Conservation (phyloP, 495 filamentous ascomycete species). For the Neurospora tetrasperma region DNA sequence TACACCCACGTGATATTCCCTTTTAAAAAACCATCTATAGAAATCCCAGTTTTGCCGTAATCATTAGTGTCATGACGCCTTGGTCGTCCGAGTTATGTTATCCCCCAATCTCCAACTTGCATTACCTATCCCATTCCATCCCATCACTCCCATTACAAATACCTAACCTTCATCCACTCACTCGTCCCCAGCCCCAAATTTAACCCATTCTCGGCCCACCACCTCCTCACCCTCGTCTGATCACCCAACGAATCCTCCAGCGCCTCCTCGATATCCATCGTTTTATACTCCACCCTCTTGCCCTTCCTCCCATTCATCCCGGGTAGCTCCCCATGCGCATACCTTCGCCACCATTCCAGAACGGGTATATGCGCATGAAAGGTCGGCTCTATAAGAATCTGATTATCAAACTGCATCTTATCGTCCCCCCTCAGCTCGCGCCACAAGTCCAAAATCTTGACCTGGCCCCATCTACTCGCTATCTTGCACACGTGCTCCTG, state of each 20-base stretch:
- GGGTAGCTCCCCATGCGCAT: constrained; percentile 46
- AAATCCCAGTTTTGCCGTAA: not conserved
- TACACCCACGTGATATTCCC: not conserved
- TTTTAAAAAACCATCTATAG: not conserved
- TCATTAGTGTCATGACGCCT: not conserved
- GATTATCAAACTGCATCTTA: constrained; percentile 80
- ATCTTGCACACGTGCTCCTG: constrained; percentile 71
- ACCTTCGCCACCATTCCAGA: constrained; percentile 83
- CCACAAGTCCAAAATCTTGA: constrained; percentile 76
- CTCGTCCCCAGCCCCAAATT: constrained; percentile 78
- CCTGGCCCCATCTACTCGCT: constrained; percentile 77
- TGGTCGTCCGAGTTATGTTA: not conserved
- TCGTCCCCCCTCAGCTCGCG: constrained; percentile 60
- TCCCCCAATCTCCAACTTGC: not conserved
- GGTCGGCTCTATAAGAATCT: constrained; percentile 80
- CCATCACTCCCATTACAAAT: constrained; percentile 19
- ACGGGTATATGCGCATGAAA: constrained; percentile 77
- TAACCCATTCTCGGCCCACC: constrained; percentile 87
- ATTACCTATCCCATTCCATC: not conserved
- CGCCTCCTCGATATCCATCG: constrained; percentile 90
- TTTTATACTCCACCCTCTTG: constrained; percentile 74
- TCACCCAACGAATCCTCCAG: constrained; percentile 73
- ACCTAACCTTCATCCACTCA: constrained; percentile 74
- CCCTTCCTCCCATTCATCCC: constrained; percentile 31
- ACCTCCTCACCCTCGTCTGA: constrained; percentile 59